phyloP scores from a whole-genome alignment of 352 stramenopile species.

The Pythium sp. region DNA sequence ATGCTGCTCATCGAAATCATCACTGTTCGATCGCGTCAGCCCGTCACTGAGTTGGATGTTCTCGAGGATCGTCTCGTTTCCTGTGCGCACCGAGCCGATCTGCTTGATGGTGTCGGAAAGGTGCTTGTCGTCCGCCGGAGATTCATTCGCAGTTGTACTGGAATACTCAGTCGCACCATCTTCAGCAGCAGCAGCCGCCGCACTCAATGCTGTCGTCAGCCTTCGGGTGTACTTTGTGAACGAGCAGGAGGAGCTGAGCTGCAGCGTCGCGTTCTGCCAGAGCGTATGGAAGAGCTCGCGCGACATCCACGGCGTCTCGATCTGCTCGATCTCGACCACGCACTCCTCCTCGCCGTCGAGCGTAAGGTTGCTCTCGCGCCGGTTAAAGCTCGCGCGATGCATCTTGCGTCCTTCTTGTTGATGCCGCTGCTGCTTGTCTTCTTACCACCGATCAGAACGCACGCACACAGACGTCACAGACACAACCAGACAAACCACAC shows the following conservation, averaged over 20 bases:
- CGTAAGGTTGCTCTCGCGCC: slow-evolving; percentile 70
- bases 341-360: slow-evolving; percentile 53
- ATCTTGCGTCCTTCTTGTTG: background rate
- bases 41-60: slow-evolving; percentile 10
- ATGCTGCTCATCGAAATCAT: slow-evolving; percentile 15
- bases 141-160: background rate
- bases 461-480: background rate
- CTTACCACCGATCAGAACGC: background rate
- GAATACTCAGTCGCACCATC: background rate
- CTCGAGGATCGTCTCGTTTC: slow-evolving; percentile 19
- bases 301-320: slow-evolving; percentile 63
- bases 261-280: slow-evolving; percentile 52
- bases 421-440: background rate
- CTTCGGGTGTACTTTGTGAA: slow-evolving; percentile 37
- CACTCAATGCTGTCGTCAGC: background rate
- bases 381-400: slow-evolving; percentile 15
- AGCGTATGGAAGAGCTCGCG: slow-evolving; percentile 62
- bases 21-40: slow-evolving; percentile 21
- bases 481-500: background rate
- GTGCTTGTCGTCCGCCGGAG: background rate
- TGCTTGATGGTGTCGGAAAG: background rate
- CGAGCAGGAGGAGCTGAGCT: slow-evolving; percentile 56
- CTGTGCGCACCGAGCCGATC: slow-evolving; percentile 13
- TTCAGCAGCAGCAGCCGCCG: slow-evolving; percentile 6
- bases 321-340: slow-evolving; percentile 30